Evolutionary conservation across 495 filamentous ascomycete genomes (phyloP), one percentile per base, ranked within the genome.

Genomic region (Jackrogersella minutella): DNA sequence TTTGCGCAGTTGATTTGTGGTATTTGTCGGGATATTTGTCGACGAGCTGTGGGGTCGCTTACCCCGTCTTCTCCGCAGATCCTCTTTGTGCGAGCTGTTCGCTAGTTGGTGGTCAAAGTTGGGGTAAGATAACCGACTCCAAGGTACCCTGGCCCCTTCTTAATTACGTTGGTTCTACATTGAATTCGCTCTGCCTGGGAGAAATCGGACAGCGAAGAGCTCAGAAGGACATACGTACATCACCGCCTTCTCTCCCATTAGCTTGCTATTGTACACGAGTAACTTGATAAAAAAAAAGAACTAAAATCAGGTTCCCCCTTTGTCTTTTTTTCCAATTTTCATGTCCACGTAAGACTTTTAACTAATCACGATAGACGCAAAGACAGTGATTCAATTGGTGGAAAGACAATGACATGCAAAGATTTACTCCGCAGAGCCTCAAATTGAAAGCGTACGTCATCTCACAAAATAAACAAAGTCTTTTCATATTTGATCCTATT

Each of bases 91-190:
- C 9, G 34, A 46, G 11, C 53, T 21, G 41, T 40, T 58, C 58
- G 14, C 28, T 16, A 47, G 49, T n/a, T n/a, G 28, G 47, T 24
- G 39, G 24, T 58, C 37, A 55, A 62, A 50, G 30, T 62, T 57
- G 67, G 67, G 53, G 67, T 70, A 62, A 66, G 46, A 53, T 58
- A 56, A 26, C 44, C 53, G 34, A 52, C 10, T 14, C 17, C 17
- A 33, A 39, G 59, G 17, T 7, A 17, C 19, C 36, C 16, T 39
- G 58, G 43, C 30, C 19, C 28, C n/a, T 21, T n/a, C n/a, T n/a
- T n/a, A n/a, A n/a, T n/a, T n/a, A n/a, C n/a, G n/a, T n/a, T n/a
- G n/a, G n/a, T n/a, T n/a, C n/a, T n/a, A 30, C 34, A 34, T 14
- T 21, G 13, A 52, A 34, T 26, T 37, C 21, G 13, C 14, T 28